Evolutionary conservation across 2,329 filamentous ascomycete genomes (phyloP).

Genomic region (Diaporthe velutina): DNA sequence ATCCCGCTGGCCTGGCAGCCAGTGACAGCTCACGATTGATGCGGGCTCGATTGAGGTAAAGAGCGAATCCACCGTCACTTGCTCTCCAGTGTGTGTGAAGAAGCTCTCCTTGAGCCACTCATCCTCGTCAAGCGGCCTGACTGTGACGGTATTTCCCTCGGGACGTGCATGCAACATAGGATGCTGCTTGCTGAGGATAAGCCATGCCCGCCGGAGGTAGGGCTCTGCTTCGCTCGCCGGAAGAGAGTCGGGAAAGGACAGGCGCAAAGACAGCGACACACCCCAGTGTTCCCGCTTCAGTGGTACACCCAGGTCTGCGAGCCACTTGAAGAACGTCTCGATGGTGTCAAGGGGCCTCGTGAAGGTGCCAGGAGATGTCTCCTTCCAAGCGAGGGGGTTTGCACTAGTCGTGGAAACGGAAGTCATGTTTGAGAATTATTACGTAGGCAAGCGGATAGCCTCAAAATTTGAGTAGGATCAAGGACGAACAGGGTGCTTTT

Average conservation of each 20-base stretch:
- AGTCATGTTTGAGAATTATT: not conserved
- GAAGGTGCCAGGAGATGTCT: conserved; percentile 3
- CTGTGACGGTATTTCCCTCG: not conserved
- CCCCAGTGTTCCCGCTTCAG: conserved; percentile 18
- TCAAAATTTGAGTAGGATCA: not conserved
- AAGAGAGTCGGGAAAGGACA: conserved; percentile 5
- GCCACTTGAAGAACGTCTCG: conserved; percentile 26
- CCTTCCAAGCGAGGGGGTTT: not conserved
- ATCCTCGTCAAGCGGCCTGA: conserved; percentile 10
- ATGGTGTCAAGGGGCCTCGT: conserved; percentile 17
- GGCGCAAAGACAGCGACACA: not conserved
- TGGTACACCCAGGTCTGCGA: not conserved
- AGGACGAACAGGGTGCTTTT: not conserved
- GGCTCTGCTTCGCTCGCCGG: not conserved
- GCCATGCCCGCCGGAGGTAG: conserved; percentile 10
- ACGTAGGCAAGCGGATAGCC: not conserved
- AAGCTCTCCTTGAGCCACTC: conserved; percentile 11
- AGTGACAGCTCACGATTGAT: not conserved
- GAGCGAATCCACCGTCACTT: conserved; percentile 4
- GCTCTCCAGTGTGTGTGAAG: not conserved
- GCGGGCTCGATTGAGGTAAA: conserved; percentile 3
- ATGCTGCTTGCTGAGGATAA: conserved; percentile 20
- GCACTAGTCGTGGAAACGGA: not conserved
- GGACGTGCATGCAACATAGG: conserved; percentile 10
- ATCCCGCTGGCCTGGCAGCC: not conserved